These are phyloP conservation scores for Tricholomella constricta DNA, from an alignment of 768 basidiomycete genomes.

Conservation along the genomic window DNA sequence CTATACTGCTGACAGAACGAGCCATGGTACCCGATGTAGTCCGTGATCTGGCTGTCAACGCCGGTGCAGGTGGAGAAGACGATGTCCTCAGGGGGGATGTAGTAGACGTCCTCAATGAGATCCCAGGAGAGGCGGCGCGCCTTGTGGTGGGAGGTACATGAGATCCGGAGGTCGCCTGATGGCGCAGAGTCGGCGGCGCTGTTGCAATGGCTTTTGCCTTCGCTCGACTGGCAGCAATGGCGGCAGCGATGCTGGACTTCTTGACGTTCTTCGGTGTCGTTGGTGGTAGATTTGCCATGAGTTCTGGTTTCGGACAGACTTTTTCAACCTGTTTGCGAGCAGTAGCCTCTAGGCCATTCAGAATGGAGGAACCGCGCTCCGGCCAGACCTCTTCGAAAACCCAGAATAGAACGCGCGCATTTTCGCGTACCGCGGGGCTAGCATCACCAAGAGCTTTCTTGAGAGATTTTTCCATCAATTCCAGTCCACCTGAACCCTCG, in stretches of 20 bases:
- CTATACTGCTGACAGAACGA: slow-evolving; percentile 46
- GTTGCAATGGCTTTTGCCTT: slow-evolving; percentile 84
- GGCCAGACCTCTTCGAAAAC: slow-evolving; percentile 75
- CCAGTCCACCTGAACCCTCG: slow-evolving; percentile 68
- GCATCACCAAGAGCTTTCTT: slow-evolving; percentile 75
- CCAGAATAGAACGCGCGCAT: slow-evolving; percentile 78
- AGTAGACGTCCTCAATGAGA: slow-evolving; percentile 47
- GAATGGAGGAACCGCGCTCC: slow-evolving; percentile 60
- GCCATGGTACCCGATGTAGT: slow-evolving; percentile 31
- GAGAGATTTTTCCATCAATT: slow-evolving; percentile 72
- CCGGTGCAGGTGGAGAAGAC: slow-evolving; percentile 47
- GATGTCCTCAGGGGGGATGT: slow-evolving; percentile 50
- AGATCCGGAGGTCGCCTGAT: slow-evolving; percentile 78
- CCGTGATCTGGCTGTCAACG: slow-evolving; percentile 41
- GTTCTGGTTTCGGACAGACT: slow-evolving; percentile 65
- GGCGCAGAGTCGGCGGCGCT: slow-evolving; percentile 77
- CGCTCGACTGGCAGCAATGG: slow-evolving; percentile 87
- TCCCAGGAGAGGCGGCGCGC: slow-evolving; percentile 45
- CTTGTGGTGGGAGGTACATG: slow-evolving; percentile 51
- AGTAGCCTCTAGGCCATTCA: slow-evolving; percentile 65
- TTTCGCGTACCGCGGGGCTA: slow-evolving; percentile 78
- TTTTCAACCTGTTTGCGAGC: slow-evolving; percentile 87
- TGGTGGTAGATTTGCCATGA: slow-evolving; percentile 41
- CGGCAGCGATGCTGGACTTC: slow-evolving; percentile 82
- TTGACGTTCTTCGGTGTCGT: slow-evolving; percentile 60